Evolutionary conservation across 768 basidiomycete species (phyloP).

Genomic region (Clitopilus hobsonii): DNA sequence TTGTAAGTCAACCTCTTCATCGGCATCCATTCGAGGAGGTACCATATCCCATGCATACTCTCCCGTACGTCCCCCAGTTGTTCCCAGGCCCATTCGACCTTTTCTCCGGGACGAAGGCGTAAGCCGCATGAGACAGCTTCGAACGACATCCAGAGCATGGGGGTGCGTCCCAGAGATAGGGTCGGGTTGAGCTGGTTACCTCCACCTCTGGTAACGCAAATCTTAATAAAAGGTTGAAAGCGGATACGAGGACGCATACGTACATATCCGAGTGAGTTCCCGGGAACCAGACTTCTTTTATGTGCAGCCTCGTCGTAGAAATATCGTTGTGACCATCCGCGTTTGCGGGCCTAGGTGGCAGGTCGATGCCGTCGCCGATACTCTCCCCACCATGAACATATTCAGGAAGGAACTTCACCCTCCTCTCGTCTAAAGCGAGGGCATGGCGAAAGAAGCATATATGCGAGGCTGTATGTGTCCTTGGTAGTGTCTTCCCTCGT

Average conservation of each 20-base stretch:
- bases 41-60: background rate
- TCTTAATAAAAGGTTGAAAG: background rate
- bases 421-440: constrained; percentile 40
- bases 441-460: constrained; percentile 42
- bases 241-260: background rate
- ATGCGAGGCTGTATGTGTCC: constrained; percentile 21
- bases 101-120: background rate
- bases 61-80: background rate
- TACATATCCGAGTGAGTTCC: constrained; percentile 10
- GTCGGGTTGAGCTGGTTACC: background rate
- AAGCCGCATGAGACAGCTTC: background rate
- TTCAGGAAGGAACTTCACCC: constrained; percentile 44
- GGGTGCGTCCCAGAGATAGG: background rate
- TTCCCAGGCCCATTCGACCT: background rate
- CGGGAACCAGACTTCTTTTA: constrained; percentile 10
- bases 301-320: background rate
- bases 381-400: constrained; percentile 22
- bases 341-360: background rate
- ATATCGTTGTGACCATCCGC: background rate
- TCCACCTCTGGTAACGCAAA: background rate
- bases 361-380: background rate
- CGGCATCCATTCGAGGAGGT: background rate
- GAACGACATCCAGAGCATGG: background rate
- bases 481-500: constrained; percentile 24
- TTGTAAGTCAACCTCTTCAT: background rate